Base-by-base conservation (phyloP, 345 rosid genomes). In the Mercurialis annua region DNA sequence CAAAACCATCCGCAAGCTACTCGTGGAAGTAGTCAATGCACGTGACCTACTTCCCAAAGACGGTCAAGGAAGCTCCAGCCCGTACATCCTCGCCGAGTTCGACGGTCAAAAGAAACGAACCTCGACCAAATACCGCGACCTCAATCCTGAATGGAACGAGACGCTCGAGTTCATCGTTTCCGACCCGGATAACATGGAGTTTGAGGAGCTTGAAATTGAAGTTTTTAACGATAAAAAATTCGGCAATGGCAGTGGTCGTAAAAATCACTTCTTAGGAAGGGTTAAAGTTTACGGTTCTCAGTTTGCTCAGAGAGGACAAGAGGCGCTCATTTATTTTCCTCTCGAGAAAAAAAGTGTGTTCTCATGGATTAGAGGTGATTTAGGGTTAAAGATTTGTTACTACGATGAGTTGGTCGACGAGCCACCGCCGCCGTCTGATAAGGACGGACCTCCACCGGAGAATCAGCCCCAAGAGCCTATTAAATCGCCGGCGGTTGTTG, bases 61-160 rank as follows among this genome's bases (percentile, higher is more conserved):
- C 54, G 99, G 99, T 5, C 91, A 87, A 74, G 99, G 99, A 6
- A 94, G 98, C 79, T 89, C 99, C 63, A 91, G 95, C 64, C 85
- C 98, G 3, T 94, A 87, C 71, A 96, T 89, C 27, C 68, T 85
- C 52, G 96, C 77, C 16, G 95, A 89, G 53, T 94, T 94, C 71
- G 99, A 91, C 71, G 83, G 92, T 42, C 98, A 91, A 63, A 81
- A 78, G 48, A 82, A 75, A 79, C 85, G 89, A 18, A 89, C 92
- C 65, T 64, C 87, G 15, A 94, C 99, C 2, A 84, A 64, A 72
- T 82, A 65, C 75, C 88, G 96, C 15, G 90, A 91, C 76, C 86
- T 94, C 34, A 94, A 87, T 82, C 99, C 97, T 0, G 73, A 81
- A 9, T 94, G 97, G 99, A 81, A 89, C 71, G 99, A 94, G 88